Percentiles rank a stretch among this genome's conserved stretches.
phyloP scores from a whole-genome alignment of 225 moss, liverwort and hornwort genomes.

The Pseudisothecium myosuroides region DNA sequence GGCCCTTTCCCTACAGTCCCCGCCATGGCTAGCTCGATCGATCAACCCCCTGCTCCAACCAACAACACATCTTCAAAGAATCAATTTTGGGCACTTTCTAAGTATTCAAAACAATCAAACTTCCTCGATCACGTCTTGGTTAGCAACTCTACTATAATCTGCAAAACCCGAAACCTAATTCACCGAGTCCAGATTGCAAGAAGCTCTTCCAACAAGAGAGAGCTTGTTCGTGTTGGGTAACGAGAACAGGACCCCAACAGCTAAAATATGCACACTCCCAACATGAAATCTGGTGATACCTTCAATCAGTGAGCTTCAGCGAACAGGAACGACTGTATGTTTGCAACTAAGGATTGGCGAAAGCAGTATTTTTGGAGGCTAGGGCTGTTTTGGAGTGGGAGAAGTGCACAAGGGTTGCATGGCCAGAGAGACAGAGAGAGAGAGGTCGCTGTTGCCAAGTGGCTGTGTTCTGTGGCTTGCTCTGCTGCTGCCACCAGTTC shows the following conservation, averaged over 20 bases:
- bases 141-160: too few species aligned
- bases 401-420: neutral
- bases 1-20: slow-evolving; percentile 26
- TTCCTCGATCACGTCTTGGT: too few species aligned
- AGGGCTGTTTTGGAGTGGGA: neutral
- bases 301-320: neutral
- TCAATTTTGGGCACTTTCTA: neutral
- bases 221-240: neutral
- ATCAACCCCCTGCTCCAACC: slow-evolving; percentile 4
- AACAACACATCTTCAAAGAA: neutral
- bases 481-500: neutral
- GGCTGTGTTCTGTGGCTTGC: neutral
- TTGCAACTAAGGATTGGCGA: neutral
- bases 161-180: neutral
- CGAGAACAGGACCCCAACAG: neutral
- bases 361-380: too few species aligned
- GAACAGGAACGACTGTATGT: neutral
- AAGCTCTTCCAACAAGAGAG: neutral
- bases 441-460: neutral
- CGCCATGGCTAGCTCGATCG: slow-evolving; percentile 10
- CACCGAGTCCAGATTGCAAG: neutral
- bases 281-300: neutral
- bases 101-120: neutral
- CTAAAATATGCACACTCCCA: too few species aligned
- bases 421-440: neutral